Evolutionary conservation across 768 basidiomycete genomes (phyloP).

Genomic region (Amanita exitialis): DNA sequence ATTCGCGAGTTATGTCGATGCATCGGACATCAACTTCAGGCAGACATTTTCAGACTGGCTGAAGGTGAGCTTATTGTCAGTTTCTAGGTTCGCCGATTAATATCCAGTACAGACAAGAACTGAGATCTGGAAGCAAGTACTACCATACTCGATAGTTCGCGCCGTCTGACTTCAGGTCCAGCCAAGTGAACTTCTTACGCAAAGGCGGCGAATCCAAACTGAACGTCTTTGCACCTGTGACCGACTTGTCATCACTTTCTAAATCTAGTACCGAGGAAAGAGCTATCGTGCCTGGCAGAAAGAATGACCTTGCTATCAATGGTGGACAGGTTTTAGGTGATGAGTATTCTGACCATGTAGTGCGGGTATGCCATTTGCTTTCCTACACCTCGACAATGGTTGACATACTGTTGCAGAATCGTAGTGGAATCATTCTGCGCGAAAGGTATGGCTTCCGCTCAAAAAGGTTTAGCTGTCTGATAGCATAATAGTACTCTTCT

Average conservation of each 20-base stretch:
- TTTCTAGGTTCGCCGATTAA: neutral
- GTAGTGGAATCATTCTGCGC: slow-evolving; percentile 88
- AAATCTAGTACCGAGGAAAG: slow-evolving; percentile 51
- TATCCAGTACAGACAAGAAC: slow-evolving; percentile 45
- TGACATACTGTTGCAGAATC: slow-evolving; percentile 41
- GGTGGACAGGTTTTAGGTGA: slow-evolving; percentile 88
- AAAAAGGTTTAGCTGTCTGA: neutral
- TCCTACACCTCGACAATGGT: neutral
- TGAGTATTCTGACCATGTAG: slow-evolving; percentile 91
- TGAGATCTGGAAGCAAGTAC: slow-evolving; percentile 86
- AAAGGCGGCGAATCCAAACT: slow-evolving; percentile 73
- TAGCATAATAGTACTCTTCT: slow-evolving; percentile 52
- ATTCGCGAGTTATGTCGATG: slow-evolving; percentile 81
- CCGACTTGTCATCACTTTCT: slow-evolving; percentile 78
- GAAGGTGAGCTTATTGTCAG: slow-evolving; percentile 34
- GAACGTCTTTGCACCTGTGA: slow-evolving; percentile 86
- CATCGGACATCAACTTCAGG: slow-evolving; percentile 40
- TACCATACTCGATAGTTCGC: neutral
- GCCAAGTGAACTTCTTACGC: slow-evolving; percentile 81
- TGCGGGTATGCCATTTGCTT: slow-evolving; percentile 45
- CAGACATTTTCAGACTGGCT: slow-evolving; percentile 84
- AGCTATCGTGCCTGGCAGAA: slow-evolving; percentile 53
- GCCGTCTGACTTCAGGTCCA: slow-evolving; percentile 15
- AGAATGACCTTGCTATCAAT: slow-evolving; percentile 62
- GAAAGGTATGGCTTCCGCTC: slow-evolving; percentile 45